Conservation (phyloP, 2,329 filamentous ascomycete species). For the Cordyceps tenuipes region DNA sequence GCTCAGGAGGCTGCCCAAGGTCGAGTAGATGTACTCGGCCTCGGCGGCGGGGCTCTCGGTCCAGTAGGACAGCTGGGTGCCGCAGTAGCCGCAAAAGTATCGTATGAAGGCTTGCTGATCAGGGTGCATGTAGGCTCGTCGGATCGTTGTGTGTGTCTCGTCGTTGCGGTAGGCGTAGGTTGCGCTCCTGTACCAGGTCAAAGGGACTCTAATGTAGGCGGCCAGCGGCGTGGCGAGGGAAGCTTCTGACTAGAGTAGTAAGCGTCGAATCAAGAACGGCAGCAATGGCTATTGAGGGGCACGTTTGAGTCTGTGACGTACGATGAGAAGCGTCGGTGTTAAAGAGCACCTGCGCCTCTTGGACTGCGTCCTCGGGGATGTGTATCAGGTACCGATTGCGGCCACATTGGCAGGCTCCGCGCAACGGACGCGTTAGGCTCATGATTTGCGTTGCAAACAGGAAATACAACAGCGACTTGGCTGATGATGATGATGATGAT, state of each 20-base stretch:
- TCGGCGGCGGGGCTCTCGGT: constrained; percentile 63
- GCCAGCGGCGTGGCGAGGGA: constrained; percentile 65
- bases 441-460: constrained; percentile 22
- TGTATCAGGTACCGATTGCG: constrained; percentile 73
- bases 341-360: constrained; percentile 61
- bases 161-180: constrained; percentile 71
- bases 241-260: constrained; percentile 39
- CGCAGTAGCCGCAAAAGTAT: constrained; percentile 87
- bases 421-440: constrained; percentile 47
- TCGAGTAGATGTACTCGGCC: constrained; percentile 70
- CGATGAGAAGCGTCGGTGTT: constrained; percentile 61
- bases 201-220: constrained; percentile 74
- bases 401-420: constrained; percentile 76
- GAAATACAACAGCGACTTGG: background rate
- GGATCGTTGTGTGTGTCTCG: constrained; percentile 61
- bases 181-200: constrained; percentile 69
- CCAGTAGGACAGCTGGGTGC: constrained; percentile 79
- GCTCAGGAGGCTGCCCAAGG: constrained; percentile 65
- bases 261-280: background rate
- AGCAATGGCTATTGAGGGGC: background rate
- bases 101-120: constrained; percentile 53
- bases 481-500: too few species aligned
- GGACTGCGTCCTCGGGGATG: constrained; percentile 49
- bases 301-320: constrained; percentile 40
- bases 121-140: constrained; percentile 55